phyloP scores from a whole-genome alignment of 495 filamentous ascomycete genomes.

The Penicillium odoratum region DNA sequence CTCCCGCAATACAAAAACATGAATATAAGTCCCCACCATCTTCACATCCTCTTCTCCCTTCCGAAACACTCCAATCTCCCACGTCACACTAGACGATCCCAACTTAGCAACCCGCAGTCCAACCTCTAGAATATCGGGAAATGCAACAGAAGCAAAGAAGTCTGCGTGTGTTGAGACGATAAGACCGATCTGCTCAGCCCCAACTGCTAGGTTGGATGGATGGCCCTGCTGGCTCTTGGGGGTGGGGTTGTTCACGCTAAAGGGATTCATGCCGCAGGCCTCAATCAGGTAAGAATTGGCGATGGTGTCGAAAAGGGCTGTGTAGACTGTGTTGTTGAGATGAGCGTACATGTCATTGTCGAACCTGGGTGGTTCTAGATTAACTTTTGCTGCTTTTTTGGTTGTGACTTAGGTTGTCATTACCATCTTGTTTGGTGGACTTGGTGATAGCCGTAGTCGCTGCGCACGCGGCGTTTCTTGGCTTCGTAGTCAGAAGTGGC shows the following conservation, averaged over 20 bases:
- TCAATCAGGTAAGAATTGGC: conserved; percentile 88
- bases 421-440: conserved; percentile 91
- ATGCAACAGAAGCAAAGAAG: conserved; percentile 82
- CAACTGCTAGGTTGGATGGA: conserved; percentile 11
- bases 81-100: conserved; percentile 85
- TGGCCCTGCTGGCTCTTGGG: conserved; percentile 15
- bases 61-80: conserved; percentile 88
- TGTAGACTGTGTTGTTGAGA: conserved; percentile 83
- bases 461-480: conserved; percentile 60
- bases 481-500: conserved; percentile 42
- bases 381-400: neutral
- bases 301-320: conserved; percentile 80
- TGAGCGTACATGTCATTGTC: conserved; percentile 98
- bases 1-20: conserved; percentile 82
- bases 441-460: conserved; percentile 76
- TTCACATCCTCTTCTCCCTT: conserved; percentile 70
- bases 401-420: conserved; percentile 4
- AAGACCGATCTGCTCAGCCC: conserved; percentile 40
- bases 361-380: conserved; percentile 51
- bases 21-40: conserved; percentile 82
- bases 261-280: conserved; percentile 72
- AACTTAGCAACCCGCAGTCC: conserved; percentile 81
- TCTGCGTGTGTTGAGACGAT: conserved; percentile 82
- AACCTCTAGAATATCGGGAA: conserved; percentile 78
- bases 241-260: conserved; percentile 41